Evolutionary conservation across 1,284 basidiomycete species (phyloP).

Genomic region (Inonotus obliquus): DNA sequence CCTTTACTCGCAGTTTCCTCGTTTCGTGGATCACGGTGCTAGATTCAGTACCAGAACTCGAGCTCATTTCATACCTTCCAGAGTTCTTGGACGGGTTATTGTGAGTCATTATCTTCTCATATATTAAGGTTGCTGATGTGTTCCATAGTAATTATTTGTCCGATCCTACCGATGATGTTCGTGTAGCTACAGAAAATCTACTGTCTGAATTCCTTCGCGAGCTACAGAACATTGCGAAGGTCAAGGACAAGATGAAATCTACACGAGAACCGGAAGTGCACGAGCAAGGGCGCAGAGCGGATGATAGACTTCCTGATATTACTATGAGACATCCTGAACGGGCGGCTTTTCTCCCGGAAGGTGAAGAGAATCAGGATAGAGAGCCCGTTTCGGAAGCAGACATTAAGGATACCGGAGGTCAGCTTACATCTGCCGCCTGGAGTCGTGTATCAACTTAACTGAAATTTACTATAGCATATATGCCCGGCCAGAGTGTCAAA

Average conservation of each 20-base stretch:
- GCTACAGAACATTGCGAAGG: conserved; percentile 78
- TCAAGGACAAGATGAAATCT: conserved; percentile 52
- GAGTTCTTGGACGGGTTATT: conserved; percentile 92
- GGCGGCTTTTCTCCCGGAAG: conserved; percentile 49
- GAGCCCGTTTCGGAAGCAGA: conserved; percentile 43
- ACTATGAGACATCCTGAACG: conserved; percentile 43
- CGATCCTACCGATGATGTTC: conserved; percentile 92
- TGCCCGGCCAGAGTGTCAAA: conserved; percentile 89
- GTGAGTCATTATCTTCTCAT: conserved; percentile 45
- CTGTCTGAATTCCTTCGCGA: conserved; percentile 92
- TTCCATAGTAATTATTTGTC: conserved; percentile 82
- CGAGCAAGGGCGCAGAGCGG: conserved; percentile 37
- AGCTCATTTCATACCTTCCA: conserved; percentile 91
- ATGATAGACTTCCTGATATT: conserved; percentile 47
- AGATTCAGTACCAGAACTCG: conserved; percentile 94
- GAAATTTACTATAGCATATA: conserved; percentile 59
- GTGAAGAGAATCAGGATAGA: conserved; percentile 40
- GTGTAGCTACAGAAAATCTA: conserved; percentile 87
- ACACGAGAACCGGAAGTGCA: conserved; percentile 34
- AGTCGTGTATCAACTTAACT: conserved; percentile 30
- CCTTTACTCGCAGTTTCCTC: conserved; percentile 94
- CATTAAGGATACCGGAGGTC: conserved; percentile 62
- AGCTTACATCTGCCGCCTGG: conserved; percentile 18
- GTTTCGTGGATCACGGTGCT: conserved; percentile 96
- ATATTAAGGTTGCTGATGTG: conserved; percentile 7